Percentiles rank a stretch among this genome's conserved stretches.
These are phyloP conservation scores for Acanthamoeba castellanii DNA, from an alignment of 208 protist species.

Conservation along the genomic window DNA sequence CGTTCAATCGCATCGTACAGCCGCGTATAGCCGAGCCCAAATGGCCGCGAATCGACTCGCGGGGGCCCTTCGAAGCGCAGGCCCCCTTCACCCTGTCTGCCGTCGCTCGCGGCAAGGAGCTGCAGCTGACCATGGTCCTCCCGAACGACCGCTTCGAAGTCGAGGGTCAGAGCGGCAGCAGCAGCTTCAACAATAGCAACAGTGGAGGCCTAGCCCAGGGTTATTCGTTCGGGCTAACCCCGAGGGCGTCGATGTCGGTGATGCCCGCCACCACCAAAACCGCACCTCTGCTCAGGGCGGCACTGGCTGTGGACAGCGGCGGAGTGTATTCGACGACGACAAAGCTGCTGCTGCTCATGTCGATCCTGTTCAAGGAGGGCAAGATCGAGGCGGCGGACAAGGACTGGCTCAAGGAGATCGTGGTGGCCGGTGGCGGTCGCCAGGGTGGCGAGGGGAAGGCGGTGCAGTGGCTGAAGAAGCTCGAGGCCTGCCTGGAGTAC, in stretches of 20 bases:
- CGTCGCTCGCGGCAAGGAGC: slow-evolving; percentile 48
- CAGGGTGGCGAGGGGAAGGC: not conserved
- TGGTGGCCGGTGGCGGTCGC: not conserved
- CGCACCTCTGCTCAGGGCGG: not conserved
- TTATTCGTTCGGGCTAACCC: no score
- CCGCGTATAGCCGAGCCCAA: not conserved
- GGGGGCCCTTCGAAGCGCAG: not conserved
- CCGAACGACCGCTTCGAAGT: not conserved
- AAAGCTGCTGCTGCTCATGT: slow-evolving; percentile 17
- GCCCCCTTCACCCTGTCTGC: not conserved
- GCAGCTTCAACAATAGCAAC: no score
- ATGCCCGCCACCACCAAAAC: not conserved
- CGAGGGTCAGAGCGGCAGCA: not conserved
- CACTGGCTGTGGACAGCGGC: not conserved
- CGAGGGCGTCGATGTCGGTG: no score
- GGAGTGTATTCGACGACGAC: not conserved
- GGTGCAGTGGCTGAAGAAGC: slow-evolving; percentile 2
- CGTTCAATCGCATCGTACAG: not conserved
- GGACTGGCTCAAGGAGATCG: slow-evolving; percentile 33
- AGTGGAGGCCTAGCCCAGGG: no score
- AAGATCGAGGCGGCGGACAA: not conserved
- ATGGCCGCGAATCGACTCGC: not conserved
- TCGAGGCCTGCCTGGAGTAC: slow-evolving; percentile 65
- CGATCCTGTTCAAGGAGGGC: not conserved
- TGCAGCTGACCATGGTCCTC: not conserved